Evolutionary conservation across 768 basidiomycete genomes (phyloP).

Genomic region (Lentinula boryana): DNA sequence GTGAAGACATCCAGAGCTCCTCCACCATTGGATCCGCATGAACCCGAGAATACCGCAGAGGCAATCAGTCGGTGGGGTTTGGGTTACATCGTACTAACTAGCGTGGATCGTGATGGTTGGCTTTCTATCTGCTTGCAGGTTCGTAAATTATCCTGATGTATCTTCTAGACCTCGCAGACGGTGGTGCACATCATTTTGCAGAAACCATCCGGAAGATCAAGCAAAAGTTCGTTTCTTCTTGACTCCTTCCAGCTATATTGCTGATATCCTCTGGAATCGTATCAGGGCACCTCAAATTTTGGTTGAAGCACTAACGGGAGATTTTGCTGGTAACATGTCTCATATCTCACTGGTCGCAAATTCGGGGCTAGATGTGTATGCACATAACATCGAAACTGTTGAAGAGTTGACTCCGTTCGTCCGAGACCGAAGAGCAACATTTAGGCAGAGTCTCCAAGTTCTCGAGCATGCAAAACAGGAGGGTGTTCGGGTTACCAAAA

Average conservation of each 20-base stretch:
- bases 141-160: neutral
- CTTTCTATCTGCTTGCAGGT: slow-evolving; percentile 1
- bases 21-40: slow-evolving; percentile 89
- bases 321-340: slow-evolving; percentile 77
- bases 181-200: slow-evolving; percentile 91
- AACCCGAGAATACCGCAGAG: slow-evolving; percentile 97
- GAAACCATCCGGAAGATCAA: slow-evolving; percentile 95
- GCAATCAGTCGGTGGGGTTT: slow-evolving; percentile 97
- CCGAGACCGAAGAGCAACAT: slow-evolving; percentile 90
- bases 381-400: slow-evolving; percentile 96
- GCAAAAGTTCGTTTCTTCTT: slow-evolving; percentile 59
- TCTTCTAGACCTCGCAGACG: slow-evolving; percentile 76
- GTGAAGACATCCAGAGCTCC: slow-evolving; percentile 91
- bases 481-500: slow-evolving; percentile 89
- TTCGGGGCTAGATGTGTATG: slow-evolving; percentile 95
- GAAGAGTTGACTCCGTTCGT: slow-evolving; percentile 93
- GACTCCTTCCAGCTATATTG: neutral
- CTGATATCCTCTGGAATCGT: slow-evolving; percentile 1
- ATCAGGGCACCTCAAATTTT: slow-evolving; percentile 88
- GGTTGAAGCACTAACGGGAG: slow-evolving; percentile 94
- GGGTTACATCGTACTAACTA: slow-evolving; percentile 96
- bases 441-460: slow-evolving; percentile 77
- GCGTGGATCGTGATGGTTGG: slow-evolving; percentile 91
- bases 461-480: slow-evolving; percentile 78
- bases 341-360: slow-evolving; percentile 80